Conservation (phyloP, 495 filamentous ascomycete genomes). For the Hamigera avellanea region DNA sequence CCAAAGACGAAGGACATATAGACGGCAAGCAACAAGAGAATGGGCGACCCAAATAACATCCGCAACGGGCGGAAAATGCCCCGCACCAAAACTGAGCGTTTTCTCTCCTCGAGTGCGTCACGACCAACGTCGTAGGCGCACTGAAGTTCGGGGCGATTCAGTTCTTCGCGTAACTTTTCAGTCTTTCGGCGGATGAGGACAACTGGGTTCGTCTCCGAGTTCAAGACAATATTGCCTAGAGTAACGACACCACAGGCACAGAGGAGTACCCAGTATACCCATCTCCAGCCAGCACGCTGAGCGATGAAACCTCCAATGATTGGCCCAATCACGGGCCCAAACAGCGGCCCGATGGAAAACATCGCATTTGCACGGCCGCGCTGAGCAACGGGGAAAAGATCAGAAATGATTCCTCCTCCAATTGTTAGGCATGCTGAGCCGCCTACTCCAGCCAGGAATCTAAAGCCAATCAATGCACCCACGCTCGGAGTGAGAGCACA, state of each 20-base stretch:
- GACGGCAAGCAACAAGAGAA: slow-evolving; percentile 1
- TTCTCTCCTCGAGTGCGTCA: too few species aligned
- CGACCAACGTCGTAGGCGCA: too few species aligned
- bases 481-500: slow-evolving; percentile 38
- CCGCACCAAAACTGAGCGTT: too few species aligned
- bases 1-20: slow-evolving; percentile 6
- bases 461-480: slow-evolving; percentile 28
- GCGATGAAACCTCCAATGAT: slow-evolving; percentile 32
- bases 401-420: slow-evolving; percentile 38
- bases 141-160: too few species aligned
- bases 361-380: slow-evolving; percentile 23
- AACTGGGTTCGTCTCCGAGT: slow-evolving; percentile 37
- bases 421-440: slow-evolving; percentile 32
- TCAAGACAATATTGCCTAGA: slow-evolving; percentile 7
- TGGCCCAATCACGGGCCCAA: slow-evolving; percentile 33
- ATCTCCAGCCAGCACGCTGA: slow-evolving; percentile 36
- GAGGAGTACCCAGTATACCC: slow-evolving; percentile 41
- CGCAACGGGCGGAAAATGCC: background rate
- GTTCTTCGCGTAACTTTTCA: too few species aligned
- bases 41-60: slow-evolving; percentile 3
- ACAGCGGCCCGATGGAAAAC: slow-evolving; percentile 17
- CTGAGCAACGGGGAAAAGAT: slow-evolving; percentile 29
- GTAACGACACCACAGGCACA: slow-evolving; percentile 24
- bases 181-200: slow-evolving; percentile 37
- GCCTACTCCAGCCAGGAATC: slow-evolving; percentile 34